Base-by-base conservation (phyloP, 2,329 filamentous ascomycete genomes). In the Aspergillus hiratsukae region DNA sequence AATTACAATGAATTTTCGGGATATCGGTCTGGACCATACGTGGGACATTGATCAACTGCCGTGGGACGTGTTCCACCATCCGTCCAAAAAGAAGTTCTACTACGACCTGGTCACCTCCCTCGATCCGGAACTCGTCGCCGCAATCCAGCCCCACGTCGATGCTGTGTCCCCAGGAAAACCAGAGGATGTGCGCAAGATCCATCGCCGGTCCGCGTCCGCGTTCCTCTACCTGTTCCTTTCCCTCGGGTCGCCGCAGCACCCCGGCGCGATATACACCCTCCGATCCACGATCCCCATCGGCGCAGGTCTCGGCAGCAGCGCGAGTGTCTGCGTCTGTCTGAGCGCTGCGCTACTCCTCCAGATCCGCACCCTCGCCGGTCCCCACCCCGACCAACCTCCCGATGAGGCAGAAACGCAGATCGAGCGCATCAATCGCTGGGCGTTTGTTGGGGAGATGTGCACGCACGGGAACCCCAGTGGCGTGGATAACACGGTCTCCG, bases 381-480 rank as follows among this genome's bases (percentile, higher is more conserved):
- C 94, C 1, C 93, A 97, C 70, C 89, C 90, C 0, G 93, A 97
- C 66, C 93, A 97, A 73, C 90, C 91, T 3, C 76, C 86, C 0
- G 87, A 91, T 54, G 94, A 99, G 76, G 90, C 90, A n/a, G 86
- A 89, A 58, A 76, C 91, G 46, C 93, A 99, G 71, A 83, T 97
- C 29, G 92, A 97, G 76, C 86, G 93, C 61, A 97, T 99, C 76
- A 99, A 99, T 74, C 84, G 89, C 59, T 99, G 95, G 94, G 92
- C 94, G 0, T 97, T 97, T 73, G 94, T 99, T 0, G 89, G 89
- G 25, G 94, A 99, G 73, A 89, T 97, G 85, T 94, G 91, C 75
- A 97, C 97, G 61, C 94, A 99, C 70, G 94, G 93, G 40, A 97
- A 96, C 69, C 94, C 94, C 0, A 96, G 91, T 0, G 94, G 94